These are phyloP conservation scores for Lagenaria siceraria DNA, from an alignment of 306 rosid genomes.

Conservation along the genomic window DNA sequence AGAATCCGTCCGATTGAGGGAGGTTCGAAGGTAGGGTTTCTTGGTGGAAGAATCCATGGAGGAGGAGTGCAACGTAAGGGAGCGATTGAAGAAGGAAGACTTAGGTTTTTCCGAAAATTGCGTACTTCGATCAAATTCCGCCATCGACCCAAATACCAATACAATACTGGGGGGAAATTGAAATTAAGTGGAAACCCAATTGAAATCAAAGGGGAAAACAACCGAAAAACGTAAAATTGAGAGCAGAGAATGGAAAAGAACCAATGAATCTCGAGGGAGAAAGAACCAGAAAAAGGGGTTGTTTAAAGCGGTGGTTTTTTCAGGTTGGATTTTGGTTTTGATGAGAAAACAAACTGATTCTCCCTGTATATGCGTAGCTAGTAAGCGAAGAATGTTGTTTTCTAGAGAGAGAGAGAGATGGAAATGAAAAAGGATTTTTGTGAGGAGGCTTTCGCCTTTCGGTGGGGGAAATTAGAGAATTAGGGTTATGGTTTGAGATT, in stretches of 20 bases:
- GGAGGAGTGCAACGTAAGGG: slow-evolving; percentile 32
- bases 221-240: background rate
- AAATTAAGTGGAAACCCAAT: background rate
- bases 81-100: slow-evolving; percentile 61
- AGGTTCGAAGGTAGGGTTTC: slow-evolving; percentile 24
- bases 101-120: slow-evolving; percentile 29
- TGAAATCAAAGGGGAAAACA: background rate
- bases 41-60: slow-evolving; percentile 19
- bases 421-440: background rate
- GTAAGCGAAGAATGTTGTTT: slow-evolving; percentile 19
- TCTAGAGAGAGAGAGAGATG: background rate
- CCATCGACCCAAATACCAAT: slow-evolving; percentile 21
- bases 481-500: background rate
- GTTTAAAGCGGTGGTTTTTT: background rate
- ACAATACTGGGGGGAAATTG: background rate
- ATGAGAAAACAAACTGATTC: background rate
- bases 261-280: background rate
- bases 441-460: no score
- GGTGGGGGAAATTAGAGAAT: background rate
- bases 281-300: background rate
- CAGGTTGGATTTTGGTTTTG: slow-evolving; percentile 10
- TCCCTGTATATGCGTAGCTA: background rate
- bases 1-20: slow-evolving; percentile 47
- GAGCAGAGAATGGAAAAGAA: background rate
- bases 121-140: slow-evolving; percentile 28